Conservation (phyloP, 345 rosid genomes). For the Salix udensis region DNA sequence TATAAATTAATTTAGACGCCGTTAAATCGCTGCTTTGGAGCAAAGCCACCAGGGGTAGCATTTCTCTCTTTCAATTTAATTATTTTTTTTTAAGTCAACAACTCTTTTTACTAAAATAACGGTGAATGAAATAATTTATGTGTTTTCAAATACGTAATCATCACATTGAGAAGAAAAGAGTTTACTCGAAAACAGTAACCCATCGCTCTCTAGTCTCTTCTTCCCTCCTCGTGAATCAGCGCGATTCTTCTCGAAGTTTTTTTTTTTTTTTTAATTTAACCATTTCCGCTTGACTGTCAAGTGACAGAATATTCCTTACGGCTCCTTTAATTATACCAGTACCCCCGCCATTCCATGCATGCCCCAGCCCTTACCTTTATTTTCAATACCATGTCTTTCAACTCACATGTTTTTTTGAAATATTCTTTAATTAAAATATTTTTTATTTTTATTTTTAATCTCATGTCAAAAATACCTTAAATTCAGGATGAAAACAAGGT, state of each 20-base stretch:
- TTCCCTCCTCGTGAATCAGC: neutral
- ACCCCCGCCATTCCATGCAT: no score
- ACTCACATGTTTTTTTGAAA: no score
- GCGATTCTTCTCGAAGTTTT: neutral
- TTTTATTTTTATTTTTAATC: no score
- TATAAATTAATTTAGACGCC: neutral
- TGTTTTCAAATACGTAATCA: neutral
- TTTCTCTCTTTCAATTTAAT: no score
- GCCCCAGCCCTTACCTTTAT: no score
- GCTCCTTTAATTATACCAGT: no score
- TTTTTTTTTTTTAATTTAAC: neutral
- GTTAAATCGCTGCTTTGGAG: neutral
- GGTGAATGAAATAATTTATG: neutral
- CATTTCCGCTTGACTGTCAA: no score
- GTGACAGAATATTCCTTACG: no score
- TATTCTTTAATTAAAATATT: no score
- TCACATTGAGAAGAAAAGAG: neutral
- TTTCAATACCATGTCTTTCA: no score
- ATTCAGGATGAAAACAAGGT: no score
- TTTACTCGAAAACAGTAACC: neutral
- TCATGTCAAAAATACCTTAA: no score
- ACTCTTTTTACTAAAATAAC: neutral
- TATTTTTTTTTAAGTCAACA: neutral
- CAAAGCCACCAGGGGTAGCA: neutral
- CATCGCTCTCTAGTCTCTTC: neutral